Conservation (phyloP, 441 rosid genomes). For the Mallotus japonicus region DNA sequence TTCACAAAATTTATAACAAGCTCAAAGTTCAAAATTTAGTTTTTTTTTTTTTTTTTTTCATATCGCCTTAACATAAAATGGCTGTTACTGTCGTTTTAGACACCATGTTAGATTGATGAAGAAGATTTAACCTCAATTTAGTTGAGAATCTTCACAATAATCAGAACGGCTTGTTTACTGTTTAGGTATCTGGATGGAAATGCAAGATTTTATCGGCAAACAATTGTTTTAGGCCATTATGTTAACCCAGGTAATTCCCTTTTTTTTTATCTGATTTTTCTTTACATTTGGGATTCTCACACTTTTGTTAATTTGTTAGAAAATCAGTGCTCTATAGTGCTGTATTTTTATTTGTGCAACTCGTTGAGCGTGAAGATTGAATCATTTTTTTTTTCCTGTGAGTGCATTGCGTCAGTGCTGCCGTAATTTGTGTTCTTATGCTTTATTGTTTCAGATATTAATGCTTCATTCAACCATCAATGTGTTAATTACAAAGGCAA, state of each 20-base stretch:
- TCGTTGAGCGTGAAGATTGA: not conserved
- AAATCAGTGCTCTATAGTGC: not conserved
- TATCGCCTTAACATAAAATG: not conserved
- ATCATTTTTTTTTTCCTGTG: slow-evolving; percentile 3
- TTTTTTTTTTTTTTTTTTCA: not conserved
- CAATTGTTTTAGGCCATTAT: slow-evolving; percentile 73
- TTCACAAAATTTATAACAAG: not conserved
- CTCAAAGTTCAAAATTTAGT: too few species aligned
- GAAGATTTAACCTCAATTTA: not conserved
- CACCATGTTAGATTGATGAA: not conserved
- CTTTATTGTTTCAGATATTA: slow-evolving; percentile 59
- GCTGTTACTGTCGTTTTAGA: not conserved
- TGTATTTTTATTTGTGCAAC: not conserved
- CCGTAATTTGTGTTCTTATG: slow-evolving; percentile 18
- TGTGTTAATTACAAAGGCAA: slow-evolving; percentile 78
- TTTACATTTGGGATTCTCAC: not conserved
- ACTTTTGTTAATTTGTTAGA: not conserved
- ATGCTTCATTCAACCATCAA: slow-evolving; percentile 63
- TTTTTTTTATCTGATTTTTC: not conserved
- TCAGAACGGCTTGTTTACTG: slow-evolving; percentile 17
- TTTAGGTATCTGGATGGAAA: slow-evolving; percentile 82
- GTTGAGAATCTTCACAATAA: not conserved
- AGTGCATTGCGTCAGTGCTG: not conserved
- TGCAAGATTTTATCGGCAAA: slow-evolving; percentile 76
- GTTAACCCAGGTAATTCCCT: slow-evolving; percentile 62